Evolutionary conservation across 352 stramenopile species (phyloP).

Genomic region (Phytophthora aleatoria): DNA sequence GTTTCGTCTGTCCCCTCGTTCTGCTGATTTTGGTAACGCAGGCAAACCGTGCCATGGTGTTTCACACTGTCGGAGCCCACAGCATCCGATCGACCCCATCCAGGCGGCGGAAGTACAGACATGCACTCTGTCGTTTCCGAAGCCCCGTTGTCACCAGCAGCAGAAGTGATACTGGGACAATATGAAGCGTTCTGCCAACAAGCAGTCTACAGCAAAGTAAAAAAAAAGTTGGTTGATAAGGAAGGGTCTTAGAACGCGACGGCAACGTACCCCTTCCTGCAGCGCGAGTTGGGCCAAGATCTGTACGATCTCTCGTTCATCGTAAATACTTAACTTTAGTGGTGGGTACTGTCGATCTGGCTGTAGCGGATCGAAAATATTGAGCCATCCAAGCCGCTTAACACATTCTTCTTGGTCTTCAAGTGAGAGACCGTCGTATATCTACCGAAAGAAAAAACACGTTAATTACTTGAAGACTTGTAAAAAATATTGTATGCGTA

Average conservation of each 20-base stretch:
- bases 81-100: constrained; percentile 55
- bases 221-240: too few species aligned
- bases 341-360: constrained; percentile 74
- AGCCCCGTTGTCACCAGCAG: constrained; percentile 2
- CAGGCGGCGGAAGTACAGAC: constrained; percentile 40
- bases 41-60: constrained; percentile 56
- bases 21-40: constrained; percentile 44
- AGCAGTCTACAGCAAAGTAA: background rate
- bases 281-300: constrained; percentile 78
- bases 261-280: constrained; percentile 54
- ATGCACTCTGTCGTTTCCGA: background rate
- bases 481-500: constrained; percentile 17
- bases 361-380: constrained; percentile 79
- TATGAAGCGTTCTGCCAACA: constrained; percentile 28
- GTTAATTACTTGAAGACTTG: background rate
- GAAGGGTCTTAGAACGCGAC: too few species aligned
- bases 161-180: constrained; percentile 9
- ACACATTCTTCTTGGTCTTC: constrained; percentile 70
- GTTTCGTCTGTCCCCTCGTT: constrained; percentile 8
- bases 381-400: constrained; percentile 82
- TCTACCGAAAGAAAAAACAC: constrained; percentile 26
- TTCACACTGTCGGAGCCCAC: constrained; percentile 65
- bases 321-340: constrained; percentile 70
- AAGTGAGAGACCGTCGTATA: constrained; percentile 49
- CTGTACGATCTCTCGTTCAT: constrained; percentile 81